These are phyloP conservation scores for Theileria orientalis DNA, from an alignment of 169 alveolate genomes.

Conservation along the genomic window DNA sequence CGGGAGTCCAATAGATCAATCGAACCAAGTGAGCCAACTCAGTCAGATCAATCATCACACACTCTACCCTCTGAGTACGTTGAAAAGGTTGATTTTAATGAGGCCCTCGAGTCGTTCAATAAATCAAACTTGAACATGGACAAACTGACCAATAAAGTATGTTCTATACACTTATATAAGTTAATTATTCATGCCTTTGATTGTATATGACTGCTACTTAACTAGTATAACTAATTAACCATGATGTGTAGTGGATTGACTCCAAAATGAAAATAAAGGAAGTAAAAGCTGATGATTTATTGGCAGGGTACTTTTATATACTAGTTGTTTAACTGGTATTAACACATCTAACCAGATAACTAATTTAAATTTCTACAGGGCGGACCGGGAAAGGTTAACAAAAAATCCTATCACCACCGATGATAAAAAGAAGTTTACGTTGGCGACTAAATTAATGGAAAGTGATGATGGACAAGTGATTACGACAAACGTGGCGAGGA, in stretches of 20 bases:
- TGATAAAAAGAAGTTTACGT: conserved; percentile 25
- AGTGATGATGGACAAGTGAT: conserved; percentile 58
- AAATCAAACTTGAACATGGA: conserved; percentile 5
- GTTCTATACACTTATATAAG: too few relatives aligned
- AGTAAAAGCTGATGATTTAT: conserved; percentile 55
- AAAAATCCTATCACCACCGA: too few relatives aligned
- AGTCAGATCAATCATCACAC: neutral
- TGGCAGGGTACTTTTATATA: too few relatives aligned
- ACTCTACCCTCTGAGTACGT: neutral
- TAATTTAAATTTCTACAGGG: too few relatives aligned
- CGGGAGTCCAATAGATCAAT: too few relatives aligned
- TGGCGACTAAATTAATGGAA: conserved; percentile 31
- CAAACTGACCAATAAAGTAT: neutral
- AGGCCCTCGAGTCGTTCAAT: neutral
- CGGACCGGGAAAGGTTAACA: too few relatives aligned
- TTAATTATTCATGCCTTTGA: too few relatives aligned
- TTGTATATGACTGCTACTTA: too few relatives aligned
- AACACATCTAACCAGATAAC: too few relatives aligned
- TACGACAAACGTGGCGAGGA: conserved; percentile 41
- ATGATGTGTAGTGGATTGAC: conserved; percentile 41
- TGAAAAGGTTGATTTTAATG: neutral
- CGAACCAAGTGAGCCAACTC: neutral
- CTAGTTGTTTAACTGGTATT: too few relatives aligned
- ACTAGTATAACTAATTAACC: too few relatives aligned
- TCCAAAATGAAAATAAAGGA: conserved; percentile 32